These are phyloP conservation scores for Gleditsia sinensis DNA, from an alignment of 306 rosid genomes.

Conservation along the genomic window DNA sequence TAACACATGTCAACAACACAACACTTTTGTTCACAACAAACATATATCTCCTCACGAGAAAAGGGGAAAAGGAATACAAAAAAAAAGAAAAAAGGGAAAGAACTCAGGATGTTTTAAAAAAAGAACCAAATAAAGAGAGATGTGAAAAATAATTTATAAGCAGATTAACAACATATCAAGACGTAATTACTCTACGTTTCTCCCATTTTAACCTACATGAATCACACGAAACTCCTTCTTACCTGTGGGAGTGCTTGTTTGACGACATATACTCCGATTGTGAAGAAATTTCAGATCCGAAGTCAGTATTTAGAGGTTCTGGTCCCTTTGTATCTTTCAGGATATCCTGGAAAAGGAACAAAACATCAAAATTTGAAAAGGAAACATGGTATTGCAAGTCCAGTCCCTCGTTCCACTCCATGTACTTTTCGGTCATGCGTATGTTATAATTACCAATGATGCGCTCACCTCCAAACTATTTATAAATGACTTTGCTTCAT, in stretches of 20 bases:
- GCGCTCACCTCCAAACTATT: conserved; percentile 57
- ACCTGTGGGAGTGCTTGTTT: conserved; percentile 53
- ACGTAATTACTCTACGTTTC: not conserved
- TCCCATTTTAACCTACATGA: conserved; percentile 23
- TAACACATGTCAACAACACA: conserved; percentile 15
- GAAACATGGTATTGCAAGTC: not conserved
- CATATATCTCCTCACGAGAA: conserved; percentile 1
- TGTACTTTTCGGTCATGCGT: not conserved
- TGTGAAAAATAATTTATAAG: conserved; percentile 12
- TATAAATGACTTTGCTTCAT: conserved; percentile 62
- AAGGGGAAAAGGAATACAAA: not conserved
- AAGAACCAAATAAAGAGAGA: not conserved
- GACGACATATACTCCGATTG: conserved; percentile 68
- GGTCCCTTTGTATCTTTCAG: conserved; percentile 48
- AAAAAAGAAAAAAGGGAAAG: not conserved
- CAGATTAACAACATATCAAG: conserved; percentile 18
- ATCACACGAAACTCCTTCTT: conserved; percentile 23
- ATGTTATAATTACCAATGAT: not conserved
- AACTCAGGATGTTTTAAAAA: conserved; percentile 22
- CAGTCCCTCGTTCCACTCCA: conserved; percentile 11
- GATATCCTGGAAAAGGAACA: conserved; percentile 56
- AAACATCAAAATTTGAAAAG: conserved; percentile 23
- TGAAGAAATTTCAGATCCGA: conserved; percentile 65
- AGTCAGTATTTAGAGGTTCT: conserved; percentile 56
- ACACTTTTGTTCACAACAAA: conserved; percentile 12